These are phyloP conservation scores for Parmelia sp. DNA, from an alignment of 495 filamentous ascomycete species.

Conservation along the genomic window DNA sequence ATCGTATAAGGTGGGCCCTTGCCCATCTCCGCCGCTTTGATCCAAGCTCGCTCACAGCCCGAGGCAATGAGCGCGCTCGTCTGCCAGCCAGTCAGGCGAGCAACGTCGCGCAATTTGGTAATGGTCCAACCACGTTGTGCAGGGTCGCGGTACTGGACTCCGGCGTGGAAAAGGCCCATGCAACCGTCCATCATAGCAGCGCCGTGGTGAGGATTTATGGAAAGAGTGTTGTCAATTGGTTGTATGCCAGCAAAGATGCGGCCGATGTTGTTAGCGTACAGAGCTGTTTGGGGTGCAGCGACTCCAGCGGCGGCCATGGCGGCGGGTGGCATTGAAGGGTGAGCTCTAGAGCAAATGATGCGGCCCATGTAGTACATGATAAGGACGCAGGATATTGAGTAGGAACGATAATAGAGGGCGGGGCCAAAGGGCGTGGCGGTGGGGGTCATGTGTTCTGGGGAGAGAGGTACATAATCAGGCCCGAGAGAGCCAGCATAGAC, in stretches of 20 bases:
- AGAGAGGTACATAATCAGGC: conserved; percentile 69
- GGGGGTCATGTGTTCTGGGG: conserved; percentile 58
- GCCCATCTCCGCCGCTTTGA: conserved; percentile 60
- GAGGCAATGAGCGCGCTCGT: conserved; percentile 68
- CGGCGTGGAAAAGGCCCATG: conserved; percentile 79
- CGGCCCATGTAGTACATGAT: conserved; percentile 74
- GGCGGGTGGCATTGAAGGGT: conserved; percentile 87
- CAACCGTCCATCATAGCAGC: conserved; percentile 73
- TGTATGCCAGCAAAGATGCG: conserved; percentile 78
- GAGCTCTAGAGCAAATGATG: conserved; percentile 68
- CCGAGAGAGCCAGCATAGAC: conserved; percentile 60
- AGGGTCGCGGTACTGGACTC: conserved; percentile 66
- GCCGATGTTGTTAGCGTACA: conserved; percentile 67
- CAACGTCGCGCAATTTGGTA: conserved; percentile 62
- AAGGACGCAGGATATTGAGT: conserved; percentile 79
- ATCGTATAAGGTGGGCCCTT: conserved; percentile 66
- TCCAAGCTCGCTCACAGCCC: conserved; percentile 81
- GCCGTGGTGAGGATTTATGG: conserved; percentile 73
- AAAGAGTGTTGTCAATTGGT: conserved; percentile 46
- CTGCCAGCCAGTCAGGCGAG: conserved; percentile 80
- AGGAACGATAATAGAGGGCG: conserved; percentile 75
- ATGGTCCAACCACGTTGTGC: conserved; percentile 72
- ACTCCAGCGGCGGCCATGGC: conserved; percentile 77
- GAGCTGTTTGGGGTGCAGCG: conserved; percentile 59
- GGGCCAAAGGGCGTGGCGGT: conserved; percentile 73